Evolutionary conservation across 805 yeast genomes (phyloP), one percentile per base, ranked within the genome.

Genomic region (Scheffersomyces lignosus): DNA sequence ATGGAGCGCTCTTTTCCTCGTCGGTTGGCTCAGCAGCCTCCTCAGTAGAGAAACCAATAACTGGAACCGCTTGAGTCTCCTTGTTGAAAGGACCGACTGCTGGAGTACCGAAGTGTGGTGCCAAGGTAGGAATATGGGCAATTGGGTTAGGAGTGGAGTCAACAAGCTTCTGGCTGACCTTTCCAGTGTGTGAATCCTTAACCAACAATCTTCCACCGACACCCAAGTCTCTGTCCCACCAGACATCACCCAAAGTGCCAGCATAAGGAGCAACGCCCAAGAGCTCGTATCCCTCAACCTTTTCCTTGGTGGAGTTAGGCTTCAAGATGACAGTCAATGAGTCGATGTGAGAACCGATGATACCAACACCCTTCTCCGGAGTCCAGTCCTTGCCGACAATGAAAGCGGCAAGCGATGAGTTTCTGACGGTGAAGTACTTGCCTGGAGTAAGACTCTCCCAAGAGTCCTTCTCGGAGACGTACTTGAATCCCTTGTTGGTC

Each of bases 171-270:
- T 74, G 58, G 6, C 50, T 56, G 34, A 79, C 59, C 36, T 59
- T 58, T 3, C 67, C 62, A 15, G 36, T 34, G 13, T 46, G 52
- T 4, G 48, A 39, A 18, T 50, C 46, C 47, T 70, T 74, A 36
- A 78, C 76, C 35, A 85, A 65, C 16, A 87, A 74, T 41, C 87
- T 71, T 31, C 96, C 96, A 34, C 89, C 95, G 43, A 87, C 59
- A 31, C 95, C 93, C 41, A 87, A 73, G 58, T 87, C 96, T 57
- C 96, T 76, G 59, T 87, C 96, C 73, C 86, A 79, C 89, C 95
- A 83, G 28, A 77, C 60, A 15, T 71, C 70, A n/a, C 38, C 40
- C 46, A 83, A 59, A 2, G 86, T 81, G 23, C 93, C 93, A 15
- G 87, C 79, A 57, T 87, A 87, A 1, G 91, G 88, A 0, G 95